A percentile compares a stretch with the other conserved stretches of the same genome.
These are phyloP conservation scores for Fagopyrum esculentum DNA, from an alignment of 148 eudicot genomes.

Conservation along the genomic window DNA sequence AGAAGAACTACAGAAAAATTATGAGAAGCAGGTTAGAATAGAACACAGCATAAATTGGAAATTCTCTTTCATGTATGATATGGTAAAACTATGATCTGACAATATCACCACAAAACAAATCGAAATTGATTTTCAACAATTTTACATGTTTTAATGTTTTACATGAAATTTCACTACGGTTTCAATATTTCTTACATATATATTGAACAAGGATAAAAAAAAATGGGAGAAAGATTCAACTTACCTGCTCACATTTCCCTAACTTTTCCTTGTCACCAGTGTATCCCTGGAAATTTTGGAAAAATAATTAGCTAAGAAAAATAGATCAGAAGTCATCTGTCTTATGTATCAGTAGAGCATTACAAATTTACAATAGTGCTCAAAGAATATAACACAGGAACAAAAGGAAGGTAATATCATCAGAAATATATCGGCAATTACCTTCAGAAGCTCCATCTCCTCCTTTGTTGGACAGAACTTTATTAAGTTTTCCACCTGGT, in stretches of 20 bases:
- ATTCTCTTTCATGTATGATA: not conserved
- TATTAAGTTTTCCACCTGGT: constrained; percentile 60
- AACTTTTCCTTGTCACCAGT: constrained; percentile 49
- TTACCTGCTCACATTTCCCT: constrained; percentile 62
- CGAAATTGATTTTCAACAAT: not conserved
- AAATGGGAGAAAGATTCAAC: constrained; percentile 7
- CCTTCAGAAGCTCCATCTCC: constrained; percentile 60
- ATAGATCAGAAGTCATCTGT: not conserved
- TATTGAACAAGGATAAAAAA: not conserved
- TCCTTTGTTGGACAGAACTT: constrained; percentile 70
- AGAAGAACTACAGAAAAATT: constrained; percentile 37
- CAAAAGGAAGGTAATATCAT: not conserved
- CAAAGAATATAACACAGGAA: not conserved
- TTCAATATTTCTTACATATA: not conserved
- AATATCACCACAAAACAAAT: not conserved
- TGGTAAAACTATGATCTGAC: not conserved
- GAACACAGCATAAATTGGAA: not conserved
- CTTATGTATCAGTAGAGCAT: not conserved
- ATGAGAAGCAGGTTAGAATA: not conserved
- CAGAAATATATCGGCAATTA: constrained; percentile 4
- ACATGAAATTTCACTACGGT: not conserved
- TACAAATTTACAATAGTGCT: not conserved
- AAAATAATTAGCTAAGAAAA: not conserved
- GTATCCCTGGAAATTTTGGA: constrained; percentile 33
- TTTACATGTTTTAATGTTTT: not conserved